Evolutionary conservation across 2,329 filamentous ascomycete genomes (phyloP).

Genomic region (Esteya vermicola): DNA sequence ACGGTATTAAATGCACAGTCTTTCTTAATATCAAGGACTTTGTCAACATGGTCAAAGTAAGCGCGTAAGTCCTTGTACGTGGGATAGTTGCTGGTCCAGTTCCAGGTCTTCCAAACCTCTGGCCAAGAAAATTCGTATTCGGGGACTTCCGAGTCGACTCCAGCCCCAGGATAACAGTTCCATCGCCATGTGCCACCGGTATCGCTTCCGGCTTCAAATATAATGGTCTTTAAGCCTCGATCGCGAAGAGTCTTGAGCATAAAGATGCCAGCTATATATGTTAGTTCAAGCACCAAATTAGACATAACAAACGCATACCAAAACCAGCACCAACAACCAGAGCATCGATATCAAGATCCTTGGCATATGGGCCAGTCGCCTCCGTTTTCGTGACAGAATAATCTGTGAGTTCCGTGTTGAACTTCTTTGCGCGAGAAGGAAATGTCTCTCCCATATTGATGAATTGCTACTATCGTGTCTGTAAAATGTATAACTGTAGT

Average conservation of each 20-base stretch:
- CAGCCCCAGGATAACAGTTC: constrained; percentile 41
- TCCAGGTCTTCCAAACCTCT: constrained; percentile 39
- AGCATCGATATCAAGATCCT: constrained; percentile 28
- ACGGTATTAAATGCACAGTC: constrained; percentile 42
- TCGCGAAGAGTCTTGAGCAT: constrained; percentile 37
- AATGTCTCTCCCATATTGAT: constrained; percentile 11
- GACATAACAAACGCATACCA: too few species aligned
- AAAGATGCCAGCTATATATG: constrained; percentile 27
- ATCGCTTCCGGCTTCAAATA: constrained; percentile 38
- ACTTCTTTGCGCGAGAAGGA: constrained; percentile 17
- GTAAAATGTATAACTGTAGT: not conserved
- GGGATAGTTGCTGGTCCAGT: constrained; percentile 38
- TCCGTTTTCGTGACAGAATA: constrained; percentile 18
- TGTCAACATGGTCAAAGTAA: constrained; percentile 48
- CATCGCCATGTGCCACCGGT: constrained; percentile 40
- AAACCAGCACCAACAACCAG: constrained; percentile 31
- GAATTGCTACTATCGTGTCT: not conserved
- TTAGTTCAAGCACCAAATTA: too few species aligned
- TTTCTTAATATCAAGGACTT: constrained; percentile 38
- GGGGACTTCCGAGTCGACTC: constrained; percentile 38
- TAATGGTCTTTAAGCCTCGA: constrained; percentile 28
- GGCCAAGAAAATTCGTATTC: constrained; percentile 39
- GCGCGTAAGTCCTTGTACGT: constrained; percentile 33
- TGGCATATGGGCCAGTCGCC: constrained; percentile 24
- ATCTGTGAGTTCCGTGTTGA: constrained; percentile 25